A percentile compares a stretch with the other conserved stretches of the same genome.
These are phyloP conservation scores for Osmanthus fragrans DNA, from an alignment of 257 asterid genomes.

Conservation along the genomic window DNA sequence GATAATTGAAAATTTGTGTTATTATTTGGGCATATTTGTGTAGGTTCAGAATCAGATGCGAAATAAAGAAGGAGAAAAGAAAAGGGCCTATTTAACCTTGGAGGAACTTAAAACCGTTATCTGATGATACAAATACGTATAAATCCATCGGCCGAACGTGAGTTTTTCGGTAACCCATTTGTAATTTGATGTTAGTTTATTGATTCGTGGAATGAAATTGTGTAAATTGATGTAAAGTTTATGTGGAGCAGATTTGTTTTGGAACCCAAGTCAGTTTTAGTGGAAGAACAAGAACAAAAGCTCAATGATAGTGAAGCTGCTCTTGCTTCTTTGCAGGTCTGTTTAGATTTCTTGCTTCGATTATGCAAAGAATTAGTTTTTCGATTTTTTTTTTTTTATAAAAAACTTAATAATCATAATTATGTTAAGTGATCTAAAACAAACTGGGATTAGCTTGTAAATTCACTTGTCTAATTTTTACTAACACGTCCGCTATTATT, in stretches of 20 bases:
- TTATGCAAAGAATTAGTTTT: neutral
- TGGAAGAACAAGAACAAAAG: conserved; percentile 82
- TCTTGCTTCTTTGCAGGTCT: conserved; percentile 74
- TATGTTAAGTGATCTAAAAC: neutral
- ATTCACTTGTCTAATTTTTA: neutral
- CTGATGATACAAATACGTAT: conserved; percentile 83
- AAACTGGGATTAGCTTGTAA: neutral
- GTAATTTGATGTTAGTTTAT: neutral
- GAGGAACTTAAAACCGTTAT: conserved; percentile 80
- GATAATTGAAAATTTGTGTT: neutral
- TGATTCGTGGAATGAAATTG: neutral
- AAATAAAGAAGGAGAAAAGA: conserved; percentile 83
- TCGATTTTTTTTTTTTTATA: neutral
- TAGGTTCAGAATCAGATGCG: conserved; percentile 86
- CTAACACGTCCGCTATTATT: too few species aligned
- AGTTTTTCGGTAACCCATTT: conserved; percentile 20
- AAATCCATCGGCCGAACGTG: conserved; percentile 81
- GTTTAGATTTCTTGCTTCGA: conserved; percentile 16
- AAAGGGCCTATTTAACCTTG: conserved; percentile 86
- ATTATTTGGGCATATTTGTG: conserved; percentile 15
- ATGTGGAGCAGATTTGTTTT: conserved; percentile 65
- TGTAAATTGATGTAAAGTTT: neutral
- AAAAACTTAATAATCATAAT: neutral
- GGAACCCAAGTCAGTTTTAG: conserved; percentile 78
- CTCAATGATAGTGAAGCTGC: conserved; percentile 80